A percentile compares a stretch with the other conserved stretches of the same genome.
These are phyloP conservation scores for Auriculariales sp. DNA, from an alignment of 768 basidiomycete species.

Conservation along the genomic window DNA sequence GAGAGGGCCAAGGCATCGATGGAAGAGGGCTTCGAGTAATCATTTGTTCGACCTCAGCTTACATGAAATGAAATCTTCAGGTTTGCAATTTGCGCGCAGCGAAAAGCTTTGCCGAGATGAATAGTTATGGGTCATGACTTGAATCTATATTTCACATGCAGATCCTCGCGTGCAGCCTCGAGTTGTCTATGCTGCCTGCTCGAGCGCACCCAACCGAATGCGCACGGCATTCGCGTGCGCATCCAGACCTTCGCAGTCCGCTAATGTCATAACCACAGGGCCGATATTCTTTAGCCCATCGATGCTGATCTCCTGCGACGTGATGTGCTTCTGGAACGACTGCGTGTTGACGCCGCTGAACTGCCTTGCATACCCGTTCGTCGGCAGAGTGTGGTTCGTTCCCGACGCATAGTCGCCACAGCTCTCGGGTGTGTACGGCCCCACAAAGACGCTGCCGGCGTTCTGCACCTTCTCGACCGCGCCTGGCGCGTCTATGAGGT, in stretches of 20 bases:
- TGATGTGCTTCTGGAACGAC: conserved; percentile 98
- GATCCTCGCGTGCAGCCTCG: no score
- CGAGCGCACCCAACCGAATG: conserved; percentile 39
- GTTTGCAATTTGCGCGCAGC: no score
- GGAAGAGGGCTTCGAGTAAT: conserved; percentile 32
- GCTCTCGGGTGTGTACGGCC: conserved; percentile 89
- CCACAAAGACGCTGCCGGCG: conserved; percentile 94
- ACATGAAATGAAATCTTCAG: no score
- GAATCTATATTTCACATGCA: no score
- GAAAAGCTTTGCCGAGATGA: no score
- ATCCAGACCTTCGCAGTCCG: conserved; percentile 87
- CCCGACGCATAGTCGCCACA: conserved; percentile 99
- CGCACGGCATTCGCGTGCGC: conserved; percentile 96
- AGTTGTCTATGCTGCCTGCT: no score
- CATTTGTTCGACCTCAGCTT: no score
- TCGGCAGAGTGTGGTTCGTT: conserved; percentile 95
- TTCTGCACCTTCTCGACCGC: conserved; percentile 62
- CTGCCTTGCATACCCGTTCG: conserved; percentile 91
- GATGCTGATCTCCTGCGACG: conserved; percentile 80
- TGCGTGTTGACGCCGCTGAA: conserved; percentile 96
- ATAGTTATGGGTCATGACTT: no score
- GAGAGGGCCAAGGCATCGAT: conserved; percentile 74
- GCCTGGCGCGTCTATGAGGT: conserved; percentile 57
- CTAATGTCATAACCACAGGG: conserved; percentile 76
- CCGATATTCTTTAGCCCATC: conserved; percentile 68